phyloP scores from a whole-genome alignment of 371 early-diverging fungal species.

The Actinomortierella wolfii region DNA sequence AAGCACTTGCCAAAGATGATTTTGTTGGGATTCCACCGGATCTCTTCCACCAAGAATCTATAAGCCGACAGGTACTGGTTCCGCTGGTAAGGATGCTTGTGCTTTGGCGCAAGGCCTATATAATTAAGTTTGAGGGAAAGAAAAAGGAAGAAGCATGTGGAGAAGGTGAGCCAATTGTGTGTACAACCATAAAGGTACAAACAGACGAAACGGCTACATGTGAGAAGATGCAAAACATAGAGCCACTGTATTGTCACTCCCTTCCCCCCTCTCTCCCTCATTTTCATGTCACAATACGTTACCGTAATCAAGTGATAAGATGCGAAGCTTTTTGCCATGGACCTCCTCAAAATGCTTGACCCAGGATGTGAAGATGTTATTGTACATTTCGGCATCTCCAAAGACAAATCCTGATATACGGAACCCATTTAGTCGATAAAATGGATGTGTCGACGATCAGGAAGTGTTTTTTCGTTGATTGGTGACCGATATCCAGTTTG shows the following conservation, averaged over 20 bases:
- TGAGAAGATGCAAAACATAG: no score
- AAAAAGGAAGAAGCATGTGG: background rate
- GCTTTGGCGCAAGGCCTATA: conserved; percentile 40
- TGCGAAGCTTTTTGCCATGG: conserved; percentile 41
- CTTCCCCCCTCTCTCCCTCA: background rate
- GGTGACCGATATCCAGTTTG: no score
- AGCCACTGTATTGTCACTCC: background rate
- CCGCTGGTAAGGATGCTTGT: conserved; percentile 40
- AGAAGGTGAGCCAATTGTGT: background rate
- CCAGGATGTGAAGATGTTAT: conserved; percentile 47
- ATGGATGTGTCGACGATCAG: no score
- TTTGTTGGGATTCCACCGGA: conserved; percentile 43
- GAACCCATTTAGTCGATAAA: no score
- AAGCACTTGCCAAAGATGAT: conserved; percentile 30
- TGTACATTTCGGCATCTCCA: conserved; percentile 48
- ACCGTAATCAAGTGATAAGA: conserved; percentile 44
- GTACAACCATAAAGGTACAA: background rate
- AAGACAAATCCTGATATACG: conserved; percentile 39
- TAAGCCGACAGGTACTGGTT: conserved; percentile 42
- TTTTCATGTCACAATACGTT: background rate
- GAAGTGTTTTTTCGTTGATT: no score
- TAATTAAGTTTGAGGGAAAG: background rate
- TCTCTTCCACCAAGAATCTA: conserved; percentile 40
- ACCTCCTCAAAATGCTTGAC: conserved; percentile 42
- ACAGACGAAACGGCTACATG: background rate